A percentile compares a stretch with the other conserved stretches of the same genome.
phyloP scores from a whole-genome alignment of 23 red algal genomes.

The Gracilariopsis chorda region DNA sequence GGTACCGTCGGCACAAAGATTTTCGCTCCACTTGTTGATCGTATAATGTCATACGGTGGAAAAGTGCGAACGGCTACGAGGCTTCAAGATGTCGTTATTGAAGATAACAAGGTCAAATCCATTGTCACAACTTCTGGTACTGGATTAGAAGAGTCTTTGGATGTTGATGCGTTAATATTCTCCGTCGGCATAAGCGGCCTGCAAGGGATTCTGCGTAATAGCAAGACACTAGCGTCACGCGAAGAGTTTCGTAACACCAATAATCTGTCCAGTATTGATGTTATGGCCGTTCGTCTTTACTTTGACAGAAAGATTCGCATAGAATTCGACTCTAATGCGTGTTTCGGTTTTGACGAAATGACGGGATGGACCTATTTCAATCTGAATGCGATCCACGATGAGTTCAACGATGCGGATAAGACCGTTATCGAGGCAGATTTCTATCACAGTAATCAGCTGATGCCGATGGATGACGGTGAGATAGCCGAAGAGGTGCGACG shows the following conservation, averaged over 20 bases:
- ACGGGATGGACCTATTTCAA: slow-evolving; percentile 89
- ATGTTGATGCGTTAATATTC: slow-evolving; percentile 70
- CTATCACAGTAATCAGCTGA: slow-evolving; percentile 75
- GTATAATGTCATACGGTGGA: slow-evolving; percentile 33
- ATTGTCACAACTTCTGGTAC: slow-evolving; percentile 24
- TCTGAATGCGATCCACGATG: slow-evolving; percentile 82
- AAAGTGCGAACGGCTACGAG: slow-evolving; percentile 47
- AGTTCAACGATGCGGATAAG: slow-evolving; percentile 54
- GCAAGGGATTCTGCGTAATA: slow-evolving; percentile 65
- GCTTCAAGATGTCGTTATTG: slow-evolving; percentile 47
- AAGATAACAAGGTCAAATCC: slow-evolving; percentile 21
- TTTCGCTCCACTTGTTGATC: slow-evolving; percentile 62
- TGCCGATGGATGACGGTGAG: slow-evolving; percentile 68
- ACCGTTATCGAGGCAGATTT: slow-evolving; percentile 83
- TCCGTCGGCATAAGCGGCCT: slow-evolving; percentile 79
- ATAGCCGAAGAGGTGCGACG: slow-evolving; percentile 51
- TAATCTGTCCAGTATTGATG: slow-evolving; percentile 76
- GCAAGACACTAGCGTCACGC: slow-evolving; percentile 52
- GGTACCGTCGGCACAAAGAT: slow-evolving; percentile 73
- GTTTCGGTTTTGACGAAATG: slow-evolving; percentile 77
- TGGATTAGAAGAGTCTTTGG: not conserved
- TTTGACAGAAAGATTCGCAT: slow-evolving; percentile 70
- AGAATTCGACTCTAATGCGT: slow-evolving; percentile 61
- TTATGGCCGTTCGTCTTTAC: slow-evolving; percentile 85
- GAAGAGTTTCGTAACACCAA: slow-evolving; percentile 59